Base-by-base conservation (phyloP, 2,329 filamentous ascomycete genomes). In the Ophiostoma perfectum region DNA sequence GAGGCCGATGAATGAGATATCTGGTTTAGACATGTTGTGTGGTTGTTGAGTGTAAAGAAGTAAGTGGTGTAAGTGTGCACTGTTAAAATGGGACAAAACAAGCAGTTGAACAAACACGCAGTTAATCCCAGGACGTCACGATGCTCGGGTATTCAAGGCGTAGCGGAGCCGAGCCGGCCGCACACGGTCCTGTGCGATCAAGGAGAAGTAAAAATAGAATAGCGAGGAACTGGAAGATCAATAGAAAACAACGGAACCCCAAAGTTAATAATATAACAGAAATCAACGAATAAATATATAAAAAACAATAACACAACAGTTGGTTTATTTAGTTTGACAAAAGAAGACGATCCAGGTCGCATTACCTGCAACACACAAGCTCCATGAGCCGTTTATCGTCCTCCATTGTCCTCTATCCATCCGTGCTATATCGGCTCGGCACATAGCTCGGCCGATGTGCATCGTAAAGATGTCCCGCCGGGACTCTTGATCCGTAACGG, bases 1-100 rank as follows among this genome's bases (percentile, higher is more conserved):
- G 3, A 93, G 87, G 80, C 90, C 90, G 71, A 90, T 88, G 78
- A 92, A 91, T 72, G 86, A 84, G 67, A 90, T 72, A 4, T 77
- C 74, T 4, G 77, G 76, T 70, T 80, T 81, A 6, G 76, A 69
- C 73, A 77, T 78, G 67, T 65, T 74, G 62, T 39, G 49, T 27
- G 16, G 38, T 39, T 11, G 49, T 9, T 52, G 27, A 44, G 9
- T 6, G 38, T 66, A 14, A 66, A 6, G 49, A 18, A 18, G n/a
- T 27, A 11, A n/a, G 58, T 38, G n/a, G 14, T 55, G n/a, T 55
- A 8, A 3, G 27, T 55, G 49, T 27, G 1, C 27, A 2, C 27
- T 27, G 27, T 27, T 2, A 27, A 27, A 27, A 1, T 27, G 27
- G 27, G 27, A 27, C 27, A 27, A 27, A 2, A 27, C 27, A 27